Evolutionary conservation across 1,284 basidiomycete species (phyloP), one percentile per base, ranked within the genome.

Genomic region (Erythrobasidium hasegawianum): DNA sequence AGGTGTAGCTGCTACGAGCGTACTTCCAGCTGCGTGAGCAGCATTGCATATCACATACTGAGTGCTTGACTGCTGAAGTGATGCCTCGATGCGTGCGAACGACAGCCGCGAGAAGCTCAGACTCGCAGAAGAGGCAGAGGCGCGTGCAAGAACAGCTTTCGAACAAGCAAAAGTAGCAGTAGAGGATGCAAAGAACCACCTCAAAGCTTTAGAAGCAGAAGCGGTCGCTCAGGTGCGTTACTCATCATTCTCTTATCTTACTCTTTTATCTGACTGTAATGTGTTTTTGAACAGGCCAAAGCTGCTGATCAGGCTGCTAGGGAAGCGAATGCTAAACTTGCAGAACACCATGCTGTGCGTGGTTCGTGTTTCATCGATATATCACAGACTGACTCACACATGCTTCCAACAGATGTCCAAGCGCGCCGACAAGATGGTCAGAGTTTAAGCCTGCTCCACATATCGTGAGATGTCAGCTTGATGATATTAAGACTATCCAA

Each of bases 81-180:
- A n/a, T n/a, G n/a, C n/a, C n/a, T n/a, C n/a, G n/a, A n/a, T n/a
- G n/a, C n/a, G n/a, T n/a, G n/a, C n/a, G n/a, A n/a, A n/a, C n/a
- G n/a, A n/a, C 20, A 64, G 61, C 43, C 53, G 61, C 24, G 61
- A 64, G 16, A 64, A 64, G 41, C 50, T 64, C 41, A 41, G 54
- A 56, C 61, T 64, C 11, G 61, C 61, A 2, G 61, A 64, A 49
- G 41, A 45, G 33, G 61, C 61, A 43, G 61, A 64, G 53, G 53
- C 47, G 26, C 22, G 20, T 18, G 61, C 54, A 20, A 11, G 40
- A 10, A 27, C n/a, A n/a, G 61, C 61, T 11, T 53, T 64, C 5
- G 29, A 33, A 39, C n/a, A 43, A 33, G 61, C 61, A n/a, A 27
- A 49, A 39, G 29, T 27, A 57, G 61, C 61, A 9, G 61, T 64